These are phyloP conservation scores for Ceratobasidium sp. DNA, from an alignment of 1,284 basidiomycete species.

Conservation along the genomic window DNA sequence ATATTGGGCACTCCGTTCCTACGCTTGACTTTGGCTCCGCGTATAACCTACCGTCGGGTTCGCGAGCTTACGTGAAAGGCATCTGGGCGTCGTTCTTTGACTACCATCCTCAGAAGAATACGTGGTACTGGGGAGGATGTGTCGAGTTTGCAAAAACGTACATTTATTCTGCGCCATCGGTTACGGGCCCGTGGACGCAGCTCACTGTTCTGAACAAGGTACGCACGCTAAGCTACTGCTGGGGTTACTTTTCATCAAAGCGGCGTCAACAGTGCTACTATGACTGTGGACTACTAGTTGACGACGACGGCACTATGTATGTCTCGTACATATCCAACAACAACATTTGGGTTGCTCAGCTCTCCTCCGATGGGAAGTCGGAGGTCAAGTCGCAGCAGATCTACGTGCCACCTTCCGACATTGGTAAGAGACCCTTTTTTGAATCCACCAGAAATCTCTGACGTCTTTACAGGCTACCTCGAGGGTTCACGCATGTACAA, in stretches of 20 bases:
- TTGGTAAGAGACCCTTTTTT: constrained; percentile 6
- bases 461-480: constrained; percentile 24
- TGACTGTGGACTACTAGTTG: constrained; percentile 44
- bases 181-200: constrained; percentile 32
- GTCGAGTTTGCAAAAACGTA: constrained; percentile 50
- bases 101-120: constrained; percentile 49
- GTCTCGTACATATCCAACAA: constrained; percentile 37
- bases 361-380: constrained; percentile 36
- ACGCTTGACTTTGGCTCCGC: constrained; percentile 50
- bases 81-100: constrained; percentile 52
- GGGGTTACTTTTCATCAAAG: not conserved
- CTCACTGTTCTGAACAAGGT: constrained; percentile 49
- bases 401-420: constrained; percentile 30
- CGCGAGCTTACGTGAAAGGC: constrained; percentile 51
- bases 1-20: constrained; percentile 52
- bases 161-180: constrained; percentile 45
- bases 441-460: not conserved
- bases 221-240: constrained; percentile 45
- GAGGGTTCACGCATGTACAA: constrained; percentile 45
- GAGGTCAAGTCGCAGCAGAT: constrained; percentile 41
- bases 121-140: constrained; percentile 53
- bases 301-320: constrained; percentile 44
- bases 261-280: constrained; percentile 31
- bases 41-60: constrained; percentile 48
- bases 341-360: constrained; percentile 20